Evolutionary conservation across 306 rosid species (phyloP).

Genomic region (Sophora flavescens): DNA sequence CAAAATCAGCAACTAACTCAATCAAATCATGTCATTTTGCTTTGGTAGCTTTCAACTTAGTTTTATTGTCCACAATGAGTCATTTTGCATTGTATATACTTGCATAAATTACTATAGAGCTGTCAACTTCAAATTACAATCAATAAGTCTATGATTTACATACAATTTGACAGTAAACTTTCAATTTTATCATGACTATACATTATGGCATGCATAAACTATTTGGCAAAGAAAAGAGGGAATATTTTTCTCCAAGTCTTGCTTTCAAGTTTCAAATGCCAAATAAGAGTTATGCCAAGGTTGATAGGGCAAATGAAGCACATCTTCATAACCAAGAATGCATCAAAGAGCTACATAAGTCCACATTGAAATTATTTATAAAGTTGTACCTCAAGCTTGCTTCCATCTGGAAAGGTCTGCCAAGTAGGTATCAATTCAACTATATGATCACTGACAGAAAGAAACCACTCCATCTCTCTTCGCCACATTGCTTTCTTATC

Average conservation of each 20-base stretch:
- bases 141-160: neutral
- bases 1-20: neutral
- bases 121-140: neutral
- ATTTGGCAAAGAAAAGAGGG: neutral
- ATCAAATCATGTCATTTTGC: neutral
- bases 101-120: neutral
- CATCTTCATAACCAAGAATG: neutral
- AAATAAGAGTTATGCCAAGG: neutral
- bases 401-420: constrained; percentile 91
- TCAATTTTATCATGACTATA: neutral
- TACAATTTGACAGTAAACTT: neutral
- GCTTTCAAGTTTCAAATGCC: constrained; percentile 28
- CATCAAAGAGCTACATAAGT: neutral
- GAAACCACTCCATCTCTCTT: constrained; percentile 89
- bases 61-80: constrained; percentile 8
- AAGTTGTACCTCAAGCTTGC: constrained; percentile 75
- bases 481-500: constrained; percentile 88
- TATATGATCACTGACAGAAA: constrained; percentile 85
- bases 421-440: constrained; percentile 80
- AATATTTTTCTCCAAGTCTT: neutral
- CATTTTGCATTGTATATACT: constrained; percentile 17
- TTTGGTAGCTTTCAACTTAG: constrained; percentile 1
- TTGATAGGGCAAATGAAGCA: constrained; percentile 5
- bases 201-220: neutral
- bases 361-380: neutral